Percentiles rank a stretch among this genome's conserved stretches.
These are phyloP conservation scores for Tolypocladium inflatum DNA, from an alignment of 2,329 filamentous ascomycete genomes.

Conservation along the genomic window DNA sequence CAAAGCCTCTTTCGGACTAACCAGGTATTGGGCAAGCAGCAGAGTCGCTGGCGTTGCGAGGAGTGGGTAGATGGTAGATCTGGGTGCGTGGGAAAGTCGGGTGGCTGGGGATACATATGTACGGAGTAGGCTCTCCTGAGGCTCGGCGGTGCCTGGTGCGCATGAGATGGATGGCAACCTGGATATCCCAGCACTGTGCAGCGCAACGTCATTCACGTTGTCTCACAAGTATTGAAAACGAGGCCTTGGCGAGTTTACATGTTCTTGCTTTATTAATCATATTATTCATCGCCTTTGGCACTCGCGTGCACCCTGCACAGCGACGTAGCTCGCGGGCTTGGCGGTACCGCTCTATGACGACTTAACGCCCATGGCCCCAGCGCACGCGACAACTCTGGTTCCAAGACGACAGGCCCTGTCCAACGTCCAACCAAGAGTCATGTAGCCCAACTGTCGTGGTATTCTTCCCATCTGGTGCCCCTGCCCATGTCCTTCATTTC, in stretches of 20 bases:
- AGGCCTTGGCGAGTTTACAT: neutral
- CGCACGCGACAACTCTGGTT: no score
- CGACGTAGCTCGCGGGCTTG: neutral
- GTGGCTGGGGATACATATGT: slow-evolving; percentile 6
- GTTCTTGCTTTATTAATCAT: neutral
- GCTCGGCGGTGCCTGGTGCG: slow-evolving; percentile 1
- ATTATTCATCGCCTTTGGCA: slow-evolving; percentile 3
- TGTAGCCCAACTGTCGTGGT: no score
- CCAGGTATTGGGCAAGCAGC: neutral
- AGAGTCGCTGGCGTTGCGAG: neutral
- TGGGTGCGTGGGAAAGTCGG: neutral
- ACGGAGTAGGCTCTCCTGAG: neutral
- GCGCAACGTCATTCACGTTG: neutral
- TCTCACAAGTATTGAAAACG: neutral
- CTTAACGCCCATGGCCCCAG: slow-evolving; percentile 10
- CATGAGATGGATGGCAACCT: neutral
- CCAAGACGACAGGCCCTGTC: neutral
- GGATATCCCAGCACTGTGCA: neutral
- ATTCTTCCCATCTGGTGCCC: neutral
- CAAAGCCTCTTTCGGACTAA: neutral
- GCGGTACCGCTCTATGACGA: slow-evolving; percentile 16
- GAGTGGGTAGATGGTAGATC: neutral
- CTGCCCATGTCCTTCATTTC: neutral
- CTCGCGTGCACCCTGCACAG: neutral
- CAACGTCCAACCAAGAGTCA: neutral